Conservation (phyloP, 2,329 filamentous ascomycete genomes). For the Diaporthe sp. region DNA sequence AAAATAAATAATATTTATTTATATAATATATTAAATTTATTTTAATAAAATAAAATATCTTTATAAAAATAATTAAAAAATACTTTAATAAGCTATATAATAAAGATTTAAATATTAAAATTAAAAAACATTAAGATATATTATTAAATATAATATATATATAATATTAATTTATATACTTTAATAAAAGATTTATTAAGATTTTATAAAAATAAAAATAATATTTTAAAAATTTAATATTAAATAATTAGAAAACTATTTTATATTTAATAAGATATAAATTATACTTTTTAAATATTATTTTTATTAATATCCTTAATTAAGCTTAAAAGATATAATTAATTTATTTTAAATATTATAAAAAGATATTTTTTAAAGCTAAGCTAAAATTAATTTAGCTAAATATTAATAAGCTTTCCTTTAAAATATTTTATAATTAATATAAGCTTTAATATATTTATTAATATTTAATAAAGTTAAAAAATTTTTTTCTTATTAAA, state of each 20-base stretch:
- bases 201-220: not conserved
- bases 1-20: not conserved
- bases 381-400: not conserved
- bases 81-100: not conserved
- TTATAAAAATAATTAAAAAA: not conserved
- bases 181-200: not conserved
- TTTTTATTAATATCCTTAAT: not conserved
- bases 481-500: not conserved
- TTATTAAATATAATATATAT: not conserved
- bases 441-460: not conserved
- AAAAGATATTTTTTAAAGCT: not conserved
- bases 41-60: not conserved
- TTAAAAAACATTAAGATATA: not conserved
- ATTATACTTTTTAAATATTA: not conserved
- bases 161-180: not conserved
- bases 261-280: conserved; percentile 2
- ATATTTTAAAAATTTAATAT: not conserved
- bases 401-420: not conserved
- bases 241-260: not conserved
- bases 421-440: not conserved
- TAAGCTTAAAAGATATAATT: not conserved
- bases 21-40: not conserved
- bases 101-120: not conserved
- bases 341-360: not conserved
- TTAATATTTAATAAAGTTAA: not conserved